These are phyloP conservation scores for Puccinia triticina DNA, from an alignment of 1,284 basidiomycete species.

Conservation along the genomic window DNA sequence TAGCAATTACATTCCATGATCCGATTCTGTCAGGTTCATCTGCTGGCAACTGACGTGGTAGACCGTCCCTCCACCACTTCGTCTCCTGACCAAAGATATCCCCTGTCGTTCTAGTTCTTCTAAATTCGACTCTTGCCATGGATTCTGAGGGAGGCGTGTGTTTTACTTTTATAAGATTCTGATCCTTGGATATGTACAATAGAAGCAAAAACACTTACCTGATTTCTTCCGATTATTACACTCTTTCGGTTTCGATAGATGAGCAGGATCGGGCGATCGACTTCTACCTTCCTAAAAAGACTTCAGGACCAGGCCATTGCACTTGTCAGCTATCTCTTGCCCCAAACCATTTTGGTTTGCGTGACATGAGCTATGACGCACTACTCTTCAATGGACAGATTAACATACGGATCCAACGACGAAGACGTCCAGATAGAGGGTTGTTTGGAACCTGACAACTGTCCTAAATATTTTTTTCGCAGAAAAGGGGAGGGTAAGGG, in stretches of 20 bases:
- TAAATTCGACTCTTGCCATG: constrained; percentile 94
- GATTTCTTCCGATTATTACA: constrained; percentile 92
- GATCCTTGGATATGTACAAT: not conserved
- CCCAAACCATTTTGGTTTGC: not conserved
- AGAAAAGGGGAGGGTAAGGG: not conserved
- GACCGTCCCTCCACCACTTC: constrained; percentile 95
- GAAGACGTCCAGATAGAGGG: constrained; percentile 14
- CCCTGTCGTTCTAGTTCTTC: constrained; percentile 64
- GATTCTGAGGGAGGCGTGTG: constrained; percentile 69
- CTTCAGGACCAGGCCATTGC: constrained; percentile 1
- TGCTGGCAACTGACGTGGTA: constrained; percentile 74
- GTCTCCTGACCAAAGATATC: constrained; percentile 79
- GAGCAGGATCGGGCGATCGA: constrained; percentile 73
- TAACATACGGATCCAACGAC: constrained; percentile 32
- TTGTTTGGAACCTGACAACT: not conserved
- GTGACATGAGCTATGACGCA: constrained; percentile 10
- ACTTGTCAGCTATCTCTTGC: no score
- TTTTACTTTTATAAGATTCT: not conserved
- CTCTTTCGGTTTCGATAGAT: constrained; percentile 88
- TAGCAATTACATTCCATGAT: not conserved
- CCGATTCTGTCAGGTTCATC: not conserved
- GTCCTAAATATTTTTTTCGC: not conserved
- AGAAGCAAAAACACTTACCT: constrained; percentile 58
- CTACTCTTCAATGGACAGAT: constrained; percentile 41
- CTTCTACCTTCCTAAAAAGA: constrained; percentile 21